Conservation (phyloP, 1,284 basidiomycete species). For the Thecaphora thlaspeos region DNA sequence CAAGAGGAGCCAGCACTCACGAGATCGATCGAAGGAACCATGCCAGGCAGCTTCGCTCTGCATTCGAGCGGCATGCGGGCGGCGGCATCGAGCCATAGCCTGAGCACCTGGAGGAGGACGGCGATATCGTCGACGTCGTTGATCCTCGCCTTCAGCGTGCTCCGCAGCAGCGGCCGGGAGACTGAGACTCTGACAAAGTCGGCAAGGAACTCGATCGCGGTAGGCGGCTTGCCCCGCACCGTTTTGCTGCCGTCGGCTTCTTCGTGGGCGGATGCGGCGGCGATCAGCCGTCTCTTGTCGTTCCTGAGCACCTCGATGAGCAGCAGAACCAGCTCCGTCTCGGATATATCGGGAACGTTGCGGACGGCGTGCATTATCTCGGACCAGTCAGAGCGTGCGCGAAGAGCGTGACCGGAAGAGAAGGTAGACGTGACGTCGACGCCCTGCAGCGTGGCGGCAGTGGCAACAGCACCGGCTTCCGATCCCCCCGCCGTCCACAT, state of each 20-base stretch:
- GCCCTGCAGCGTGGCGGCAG: neutral
- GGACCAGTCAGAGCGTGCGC: too few relatives aligned
- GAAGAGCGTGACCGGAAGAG: too few relatives aligned
- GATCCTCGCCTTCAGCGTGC: constrained; percentile 19
- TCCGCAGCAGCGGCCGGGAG: constrained; percentile 25
- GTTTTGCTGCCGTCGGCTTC: neutral
- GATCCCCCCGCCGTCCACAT: constrained; percentile 13
- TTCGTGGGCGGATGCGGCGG: neutral
- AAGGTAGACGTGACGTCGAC: too few relatives aligned
- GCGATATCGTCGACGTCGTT: constrained; percentile 22
- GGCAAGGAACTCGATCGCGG: constrained; percentile 9
- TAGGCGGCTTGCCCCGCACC: neutral
- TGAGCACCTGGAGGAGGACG: constrained; percentile 29
- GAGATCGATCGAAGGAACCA: neutral
- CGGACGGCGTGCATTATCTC: neutral
- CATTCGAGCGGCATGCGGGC: neutral
- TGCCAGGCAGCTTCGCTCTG: neutral
- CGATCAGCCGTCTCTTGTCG: neutral
- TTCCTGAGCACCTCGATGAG: constrained; percentile 7
- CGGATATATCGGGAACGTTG: constrained; percentile 10
- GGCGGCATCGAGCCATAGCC: constrained; percentile 13
- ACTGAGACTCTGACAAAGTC: constrained; percentile 15
- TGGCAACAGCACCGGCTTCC: neutral
- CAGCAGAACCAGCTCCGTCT: constrained; percentile 15
- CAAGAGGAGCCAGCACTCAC: neutral